Evolutionary conservation across 2,329 filamentous ascomycete genomes (phyloP).

Genomic region (Penicillium oxalicum): DNA sequence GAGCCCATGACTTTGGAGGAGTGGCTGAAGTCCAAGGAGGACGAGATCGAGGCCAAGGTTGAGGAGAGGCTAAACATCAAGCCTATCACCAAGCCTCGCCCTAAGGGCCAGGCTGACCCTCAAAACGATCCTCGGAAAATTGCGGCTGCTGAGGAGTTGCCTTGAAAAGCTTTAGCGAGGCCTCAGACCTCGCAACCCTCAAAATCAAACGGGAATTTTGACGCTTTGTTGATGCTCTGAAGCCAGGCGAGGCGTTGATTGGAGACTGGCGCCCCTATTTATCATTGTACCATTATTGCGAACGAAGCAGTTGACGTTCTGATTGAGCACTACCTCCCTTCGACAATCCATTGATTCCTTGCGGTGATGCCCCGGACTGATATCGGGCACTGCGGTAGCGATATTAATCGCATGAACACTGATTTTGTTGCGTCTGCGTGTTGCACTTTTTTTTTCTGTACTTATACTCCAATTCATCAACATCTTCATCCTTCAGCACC

Average conservation of each 20-base stretch:
- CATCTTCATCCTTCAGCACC: conserved; percentile 5
- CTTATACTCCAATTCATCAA: conserved; percentile 30
- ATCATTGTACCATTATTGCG: conserved; percentile 17
- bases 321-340: conserved; percentile 4
- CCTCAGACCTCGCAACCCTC: background rate
- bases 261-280: conserved; percentile 4
- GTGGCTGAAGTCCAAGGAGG: conserved; percentile 41
- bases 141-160: background rate
- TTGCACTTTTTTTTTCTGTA: conserved; percentile 26
- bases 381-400: conserved; percentile 5
- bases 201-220: background rate
- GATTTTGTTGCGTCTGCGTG: conserved; percentile 19
- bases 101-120: conserved; percentile 19
- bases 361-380: background rate
- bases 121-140: conserved; percentile 6
- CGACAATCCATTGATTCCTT: conserved; percentile 4
- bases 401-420: conserved; percentile 4
- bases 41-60: conserved; percentile 35
- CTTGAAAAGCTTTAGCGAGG: background rate
- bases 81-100: conserved; percentile 29
- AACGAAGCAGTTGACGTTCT: conserved; percentile 11
- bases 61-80: conserved; percentile 31
- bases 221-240: background rate
- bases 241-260: background rate
- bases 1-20: conserved; percentile 41